Base-by-base conservation (phyloP, 805 yeast species). In the Hyphopichia homilentoma region DNA sequence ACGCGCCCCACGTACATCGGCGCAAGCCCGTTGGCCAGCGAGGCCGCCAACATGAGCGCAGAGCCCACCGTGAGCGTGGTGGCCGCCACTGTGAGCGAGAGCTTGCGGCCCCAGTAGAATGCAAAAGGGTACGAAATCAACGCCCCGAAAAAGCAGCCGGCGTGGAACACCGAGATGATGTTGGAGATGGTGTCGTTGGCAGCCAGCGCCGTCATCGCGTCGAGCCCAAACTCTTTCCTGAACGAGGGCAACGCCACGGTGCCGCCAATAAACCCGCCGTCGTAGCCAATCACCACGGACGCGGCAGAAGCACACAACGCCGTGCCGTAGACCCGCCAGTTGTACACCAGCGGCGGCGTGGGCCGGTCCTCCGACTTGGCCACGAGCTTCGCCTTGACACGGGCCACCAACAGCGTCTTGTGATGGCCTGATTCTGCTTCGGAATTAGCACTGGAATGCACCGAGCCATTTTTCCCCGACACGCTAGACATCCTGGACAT, bases 261-360 rank as follows among this genome's bases (percentile, higher is more conserved):
- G 6, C 68, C 68, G 6, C 69, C 69, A 27, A 63, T 63, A 30
- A 59, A 62, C 3, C 65, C 68, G 5, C 65, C 61, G 34, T 63
- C 69, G 34, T 63, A 63, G 6, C 69, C 69, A 29, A 62, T 60
- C 30, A 63, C 59, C 32, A 62, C 58, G 22, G 68, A 65, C 3
- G 67, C 68, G 7, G 62, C 56, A 6, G 64, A 54, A 2, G 67
- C 62, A 43, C 57, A 51, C 21, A 61, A 33, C 4, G 67, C 63
- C 9, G 68, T 62, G 25, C 49, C 45, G 39, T 60, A 60, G 13
- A 58, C 45, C 30, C 59, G 39, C 42, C 41, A 47, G 42, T 63
- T 62, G 44, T 63, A 63, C 3, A 63, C 65, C 37, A 54, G 53
- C 2, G 53, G 45, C 7, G 68, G 68, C 3, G 70, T 61, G 15